Base-by-base conservation (phyloP, 345 rosid species). In the Brassica juncea region DNA sequence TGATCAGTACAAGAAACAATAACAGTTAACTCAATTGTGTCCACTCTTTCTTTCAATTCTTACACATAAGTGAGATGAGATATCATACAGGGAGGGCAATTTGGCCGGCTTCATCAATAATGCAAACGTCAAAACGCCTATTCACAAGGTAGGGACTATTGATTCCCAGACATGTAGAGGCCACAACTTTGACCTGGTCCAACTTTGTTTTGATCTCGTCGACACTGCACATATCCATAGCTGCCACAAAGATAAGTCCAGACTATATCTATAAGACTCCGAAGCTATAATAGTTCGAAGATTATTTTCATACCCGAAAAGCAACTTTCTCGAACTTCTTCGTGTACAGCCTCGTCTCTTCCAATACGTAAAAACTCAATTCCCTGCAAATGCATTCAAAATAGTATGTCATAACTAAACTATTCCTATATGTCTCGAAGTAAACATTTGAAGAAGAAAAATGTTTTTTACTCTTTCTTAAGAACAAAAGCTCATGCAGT, bases 71-170 rank as follows among this genome's bases (percentile, higher is more conserved):
- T 9, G 49, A 10, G 49, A 42, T 68, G 67, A 82, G 62, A 74
- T 21, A 75, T 82, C 97, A 76, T 87, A 91, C 99, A 10, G 98
- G 99, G 58, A 93, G 85, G 65, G 97, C 90, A 71, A 86, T 90
- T 88, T 95, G 98, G 79, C 98, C 99, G 79, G 99, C 99, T 87
- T 95, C 99, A 82, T 95, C 98, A 86, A 93, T 87, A 71, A 93
- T 93, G 86, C 99, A 95, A 4, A 95, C 89, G 70, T 95, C 99
- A 77, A 95, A 95, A 81, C 79, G 88, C 90, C 89, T 90, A 82
- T 87, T 86, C 59, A 88, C 85, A 81, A 95, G 97, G 76, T 93
- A 89, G 21, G 98, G 98, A 84, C 88, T 95, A 34, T 86, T 88
- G 78, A 91, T 85, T 79, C 99, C 99, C 83, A 93, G 81, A 84